phyloP scores from a whole-genome alignment of 768 basidiomycete species.

The Rhizopogon roseolus region DNA sequence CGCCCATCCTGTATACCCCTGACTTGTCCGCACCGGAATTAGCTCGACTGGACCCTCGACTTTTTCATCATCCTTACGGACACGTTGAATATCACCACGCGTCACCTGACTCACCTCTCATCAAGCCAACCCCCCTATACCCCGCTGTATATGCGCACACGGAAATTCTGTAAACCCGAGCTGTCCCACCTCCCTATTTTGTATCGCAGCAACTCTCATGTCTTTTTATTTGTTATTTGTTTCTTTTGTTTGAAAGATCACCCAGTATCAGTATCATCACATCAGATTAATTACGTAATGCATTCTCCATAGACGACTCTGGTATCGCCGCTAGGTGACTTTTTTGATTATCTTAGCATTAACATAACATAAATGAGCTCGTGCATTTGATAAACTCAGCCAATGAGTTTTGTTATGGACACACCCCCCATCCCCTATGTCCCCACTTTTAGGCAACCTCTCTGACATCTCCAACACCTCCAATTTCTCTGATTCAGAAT shows the following conservation, averaged over 20 bases:
- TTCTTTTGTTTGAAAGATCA: background rate
- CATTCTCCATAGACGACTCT: no score
- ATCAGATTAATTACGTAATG: background rate
- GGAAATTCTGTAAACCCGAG: constrained; percentile 2
- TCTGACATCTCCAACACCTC: no score
- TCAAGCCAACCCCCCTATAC: constrained; percentile 25
- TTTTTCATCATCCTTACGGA: background rate
- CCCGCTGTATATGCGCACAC: constrained; percentile 20
- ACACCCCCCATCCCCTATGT: no score
- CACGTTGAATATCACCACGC: constrained; percentile 7
- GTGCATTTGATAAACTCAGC: no score
- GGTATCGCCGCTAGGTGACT: no score
- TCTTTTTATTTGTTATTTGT: background rate
- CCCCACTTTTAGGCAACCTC: no score
- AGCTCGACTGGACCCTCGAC: background rate
- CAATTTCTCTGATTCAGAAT: no score
- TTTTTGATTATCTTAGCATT: no score
- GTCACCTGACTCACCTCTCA: constrained; percentile 14
- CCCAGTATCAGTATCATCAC: background rate
- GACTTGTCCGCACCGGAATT: constrained; percentile 3
- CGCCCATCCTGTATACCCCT: background rate
- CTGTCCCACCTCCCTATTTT: constrained; percentile 1
- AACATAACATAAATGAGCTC: no score
- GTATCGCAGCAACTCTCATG: background rate
- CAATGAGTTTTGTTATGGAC: no score